phyloP scores from a whole-genome alignment of 2,329 filamentous ascomycete species.

The Scleromitrula shiraiana region DNA sequence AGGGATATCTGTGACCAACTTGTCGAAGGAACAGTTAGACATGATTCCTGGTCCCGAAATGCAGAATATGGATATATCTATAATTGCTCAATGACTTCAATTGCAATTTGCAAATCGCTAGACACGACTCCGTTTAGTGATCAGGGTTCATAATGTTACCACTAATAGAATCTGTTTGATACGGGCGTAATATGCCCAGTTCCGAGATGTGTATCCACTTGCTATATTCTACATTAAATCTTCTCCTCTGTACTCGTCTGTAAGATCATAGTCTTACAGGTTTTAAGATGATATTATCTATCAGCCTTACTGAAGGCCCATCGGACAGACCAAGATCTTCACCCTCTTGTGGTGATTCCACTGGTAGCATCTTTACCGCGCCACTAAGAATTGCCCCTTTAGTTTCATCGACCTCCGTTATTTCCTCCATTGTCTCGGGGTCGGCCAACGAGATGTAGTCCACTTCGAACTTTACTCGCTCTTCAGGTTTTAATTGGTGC shows the following conservation, averaged over 20 bases:
- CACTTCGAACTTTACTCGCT: conserved; percentile 68
- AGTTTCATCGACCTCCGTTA: conserved; percentile 59
- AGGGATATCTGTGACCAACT: no score
- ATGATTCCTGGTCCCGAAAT: no score
- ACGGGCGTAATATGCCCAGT: no score
- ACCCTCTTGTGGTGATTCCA: conserved; percentile 59
- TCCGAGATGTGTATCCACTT: neutral
- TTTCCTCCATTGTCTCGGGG: conserved; percentile 72
- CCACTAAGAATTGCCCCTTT: conserved; percentile 81
- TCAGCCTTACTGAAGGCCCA: conserved; percentile 72
- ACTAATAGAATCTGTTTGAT: no score
- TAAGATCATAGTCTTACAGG: conserved; percentile 28
- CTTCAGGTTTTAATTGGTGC: conserved; percentile 43
- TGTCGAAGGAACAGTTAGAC: no score
- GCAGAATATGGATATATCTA: no score
- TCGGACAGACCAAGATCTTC: conserved; percentile 70
- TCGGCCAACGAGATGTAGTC: conserved; percentile 92
- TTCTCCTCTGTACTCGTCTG: neutral
- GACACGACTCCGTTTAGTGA: no score
- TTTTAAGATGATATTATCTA: conserved; percentile 81
- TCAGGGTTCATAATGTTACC: no score
- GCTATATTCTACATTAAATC: neutral
- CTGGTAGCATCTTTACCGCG: conserved; percentile 79
- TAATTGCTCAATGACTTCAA: no score
- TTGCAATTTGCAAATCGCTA: no score